Evolutionary conservation across 495 filamentous ascomycete species (phyloP), one percentile per base, ranked within the genome.

Genomic region (Penicillium canariense): DNA sequence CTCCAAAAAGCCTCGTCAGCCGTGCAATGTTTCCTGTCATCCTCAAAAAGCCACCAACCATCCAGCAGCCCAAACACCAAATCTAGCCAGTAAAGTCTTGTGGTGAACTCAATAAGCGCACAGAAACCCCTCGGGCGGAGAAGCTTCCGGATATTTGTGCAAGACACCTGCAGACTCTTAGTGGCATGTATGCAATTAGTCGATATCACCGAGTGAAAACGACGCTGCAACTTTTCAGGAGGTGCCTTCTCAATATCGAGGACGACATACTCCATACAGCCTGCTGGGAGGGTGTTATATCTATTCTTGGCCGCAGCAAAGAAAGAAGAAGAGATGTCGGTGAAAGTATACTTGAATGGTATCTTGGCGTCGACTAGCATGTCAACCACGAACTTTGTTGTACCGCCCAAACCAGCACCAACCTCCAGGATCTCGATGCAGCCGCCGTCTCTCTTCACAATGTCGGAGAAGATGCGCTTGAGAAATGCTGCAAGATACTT

Each of bases 31-130:
- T 50, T 31, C 0, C 77, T 70, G 6, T 72, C 78, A 44, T 79
- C 78, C 15, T 76, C 55, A 46, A 73, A 77, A 0, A 70, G 48
- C 78, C 78, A 81, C 76, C 77, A 80, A 5, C 77, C 78, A 22
- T 80, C 77, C 3, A 81, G 57, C 2, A 76, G 54, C 1, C 79
- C 79, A 43, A 76, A 80, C 22, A 79, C 64, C 0, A 79, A 12
- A 48, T 80, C 76, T 3, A 74, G 60, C 69, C 71, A 80, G 43
- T 26, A 60, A 17, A 76, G 54, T 11, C 64, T 62, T 23, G 51
- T 45, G 0, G 74, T 79, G 11, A 77, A 50, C 63, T 80, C 77
- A 2, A 76, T 43, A 3, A 79, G 51, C 7, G 57, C 50, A 0
- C 77, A 20, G 18, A 70, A 50, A 3, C 76, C 77, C 42, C 74